Evolutionary conservation across 2,329 filamentous ascomycete genomes (phyloP), one percentile per base, ranked within the genome.

Genomic region (Fusarium abutilonis): DNA sequence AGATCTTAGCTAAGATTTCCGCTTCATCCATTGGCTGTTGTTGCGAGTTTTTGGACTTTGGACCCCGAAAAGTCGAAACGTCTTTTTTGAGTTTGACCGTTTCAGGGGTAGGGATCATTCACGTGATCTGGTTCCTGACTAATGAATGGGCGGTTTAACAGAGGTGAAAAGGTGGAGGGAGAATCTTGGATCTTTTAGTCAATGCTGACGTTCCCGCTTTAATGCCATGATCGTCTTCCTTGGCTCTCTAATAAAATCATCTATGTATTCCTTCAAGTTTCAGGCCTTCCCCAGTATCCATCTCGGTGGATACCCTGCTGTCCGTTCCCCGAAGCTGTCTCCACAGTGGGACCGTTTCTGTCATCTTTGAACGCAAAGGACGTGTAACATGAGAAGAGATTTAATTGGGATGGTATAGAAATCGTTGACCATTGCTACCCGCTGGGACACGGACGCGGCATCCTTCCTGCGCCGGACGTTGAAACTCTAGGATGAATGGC

Each of bases 201-300:
- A 31, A 59, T n/a, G n/a, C n/a, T n/a, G n/a, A n/a, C n/a, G n/a
- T n/a, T n/a, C n/a, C n/a, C n/a, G n/a, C n/a, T n/a, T 32, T 32
- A 32, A 36, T 26, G 6, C 29, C 35, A 48, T 38, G 56, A n/a
- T 29, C 17, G 14, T 13, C 13, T 40, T 40, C 23, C 38, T 9
- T 23, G 38, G 32, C 14, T 40, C 46, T 58, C 29, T 34, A 32
- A 28, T 52, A 48, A 60, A 48, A 55, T 54, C 39, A 29, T 29
- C 11, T 13, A 41, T 29, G 41, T 54, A 29, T 54, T 55, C 56
- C 55, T 48, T 47, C 31, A 13, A 23, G 56, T 60, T 60, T 60
- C 56, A 60, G 34, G 11, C 19, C 35, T 38, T 29, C 14, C 35
- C 53, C 54, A 43, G 35, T 45, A n/a, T 41, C 35, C 53, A n/a